Conservation (phyloP, 2,329 filamentous ascomycete species). For the Alternaria novae-zelandiae region DNA sequence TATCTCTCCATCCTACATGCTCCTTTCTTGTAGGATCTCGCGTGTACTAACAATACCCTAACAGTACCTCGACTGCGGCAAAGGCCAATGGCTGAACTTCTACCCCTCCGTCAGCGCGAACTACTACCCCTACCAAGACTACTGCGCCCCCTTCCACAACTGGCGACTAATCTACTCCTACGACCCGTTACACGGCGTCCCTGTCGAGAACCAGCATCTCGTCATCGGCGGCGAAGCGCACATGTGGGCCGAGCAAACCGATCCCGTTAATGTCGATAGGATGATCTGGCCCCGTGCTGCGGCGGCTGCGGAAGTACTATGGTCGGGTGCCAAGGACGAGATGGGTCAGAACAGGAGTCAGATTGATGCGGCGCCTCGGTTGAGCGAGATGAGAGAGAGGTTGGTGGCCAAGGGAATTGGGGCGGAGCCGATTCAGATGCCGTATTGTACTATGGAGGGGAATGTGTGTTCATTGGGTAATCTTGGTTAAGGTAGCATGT, state of each 20-base stretch:
- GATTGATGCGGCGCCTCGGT: conserved; percentile 70
- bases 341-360: conserved; percentile 73
- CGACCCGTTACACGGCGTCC: conserved; percentile 72
- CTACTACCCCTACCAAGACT: conserved; percentile 77
- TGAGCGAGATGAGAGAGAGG: conserved; percentile 78
- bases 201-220: conserved; percentile 67
- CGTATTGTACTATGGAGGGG: conserved; percentile 71
- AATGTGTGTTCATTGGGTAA: conserved; percentile 37
- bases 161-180: conserved; percentile 84
- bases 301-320: conserved; percentile 79
- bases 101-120: conserved; percentile 58
- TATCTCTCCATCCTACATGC: neutral
- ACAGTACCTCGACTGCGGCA: conserved; percentile 82
- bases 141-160: conserved; percentile 79
- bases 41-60: neutral
- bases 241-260: conserved; percentile 80
- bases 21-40: neutral
- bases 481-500: neutral
- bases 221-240: conserved; percentile 81
- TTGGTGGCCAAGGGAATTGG: conserved; percentile 71
- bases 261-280: conserved; percentile 74
- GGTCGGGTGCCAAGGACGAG: conserved; percentile 73
- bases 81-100: conserved; percentile 80
- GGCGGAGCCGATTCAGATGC: conserved; percentile 73
- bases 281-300: conserved; percentile 79